These are phyloP conservation scores for Globisporangium uncinulatum DNA, from an alignment of 352 stramenopile species.

Conservation along the genomic window DNA sequence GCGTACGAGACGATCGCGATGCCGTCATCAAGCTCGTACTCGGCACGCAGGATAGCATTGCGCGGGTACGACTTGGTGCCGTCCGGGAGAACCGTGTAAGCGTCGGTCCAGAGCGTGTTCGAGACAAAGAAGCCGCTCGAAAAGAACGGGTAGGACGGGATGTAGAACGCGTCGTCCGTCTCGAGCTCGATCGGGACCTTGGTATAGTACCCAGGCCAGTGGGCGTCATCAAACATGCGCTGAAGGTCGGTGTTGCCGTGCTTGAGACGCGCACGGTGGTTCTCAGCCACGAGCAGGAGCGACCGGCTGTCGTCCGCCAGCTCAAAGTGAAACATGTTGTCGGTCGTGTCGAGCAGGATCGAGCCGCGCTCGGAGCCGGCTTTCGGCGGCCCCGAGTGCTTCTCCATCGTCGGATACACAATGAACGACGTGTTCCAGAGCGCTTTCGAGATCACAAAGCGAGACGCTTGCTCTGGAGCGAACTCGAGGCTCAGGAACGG, in stretches of 20 bases:
- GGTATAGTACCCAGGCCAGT: conserved; percentile 57
- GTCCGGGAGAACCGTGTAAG: conserved; percentile 22
- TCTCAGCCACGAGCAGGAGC: conserved; percentile 54
- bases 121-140: conserved; percentile 77
- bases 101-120: conserved; percentile 28
- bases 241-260: conserved; percentile 40
- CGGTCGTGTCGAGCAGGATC: conserved; percentile 47
- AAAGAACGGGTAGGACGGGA: conserved; percentile 47
- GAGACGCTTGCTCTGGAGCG: conserved; percentile 15
- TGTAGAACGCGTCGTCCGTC: conserved; percentile 45
- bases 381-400: conserved; percentile 37
- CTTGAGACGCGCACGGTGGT: conserved; percentile 34
- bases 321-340: conserved; percentile 74
- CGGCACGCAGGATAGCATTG: conserved; percentile 67
- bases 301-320: conserved; percentile 23
- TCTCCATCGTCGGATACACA: conserved; percentile 64
- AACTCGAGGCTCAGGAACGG: conserved; percentile 45
- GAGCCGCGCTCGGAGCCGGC: conserved; percentile 38
- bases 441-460: conserved; percentile 52
- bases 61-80: conserved; percentile 40
- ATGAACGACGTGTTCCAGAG: conserved; percentile 64
- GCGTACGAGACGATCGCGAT: conserved; percentile 60
- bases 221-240: conserved; percentile 48
- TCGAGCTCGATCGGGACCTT: conserved; percentile 58
- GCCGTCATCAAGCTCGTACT: conserved; percentile 63